phyloP scores from a whole-genome alignment of 352 stramenopile genomes.

The Phytophthora constricta region DNA sequence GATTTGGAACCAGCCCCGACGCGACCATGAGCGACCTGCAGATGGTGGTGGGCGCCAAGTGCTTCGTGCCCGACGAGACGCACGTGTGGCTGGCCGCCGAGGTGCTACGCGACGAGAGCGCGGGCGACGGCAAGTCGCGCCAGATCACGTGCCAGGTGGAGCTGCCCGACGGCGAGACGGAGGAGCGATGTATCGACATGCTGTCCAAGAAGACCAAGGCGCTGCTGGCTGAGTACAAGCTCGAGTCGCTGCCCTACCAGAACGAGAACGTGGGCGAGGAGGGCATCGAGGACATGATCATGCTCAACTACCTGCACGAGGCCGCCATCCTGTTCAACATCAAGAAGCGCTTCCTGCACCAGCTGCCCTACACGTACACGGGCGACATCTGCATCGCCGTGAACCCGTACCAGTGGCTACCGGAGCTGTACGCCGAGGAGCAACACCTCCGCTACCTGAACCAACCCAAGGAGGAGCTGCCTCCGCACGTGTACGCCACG shows the following conservation, averaged over 20 bases:
- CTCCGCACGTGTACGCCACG: constrained; percentile 81
- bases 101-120: constrained; percentile 73
- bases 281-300: constrained; percentile 89
- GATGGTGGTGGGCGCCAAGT: constrained; percentile 77
- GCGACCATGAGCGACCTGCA: constrained; percentile 50
- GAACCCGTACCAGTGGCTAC: constrained; percentile 96
- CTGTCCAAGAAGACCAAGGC: constrained; percentile 74
- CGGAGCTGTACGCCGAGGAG: constrained; percentile 87
- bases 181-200: constrained; percentile 79
- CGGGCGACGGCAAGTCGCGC: constrained; percentile 61
- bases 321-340: constrained; percentile 92
- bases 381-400: constrained; percentile 98
- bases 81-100: constrained; percentile 86
- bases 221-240: constrained; percentile 72
- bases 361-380: constrained; percentile 96
- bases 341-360: constrained; percentile 79
- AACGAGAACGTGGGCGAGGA: constrained; percentile 73
- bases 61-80: constrained; percentile 87
- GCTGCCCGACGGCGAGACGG: constrained; percentile 46
- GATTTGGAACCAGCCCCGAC: constrained; percentile 6
- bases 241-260: constrained; percentile 86
- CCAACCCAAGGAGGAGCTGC: constrained; percentile 76
- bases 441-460: constrained; percentile 79
- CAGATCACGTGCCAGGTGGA: constrained; percentile 76
- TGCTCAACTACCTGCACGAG: constrained; percentile 91